Percentiles rank a stretch among this genome's conserved stretches.
These are phyloP conservation scores for Liquidambar formosana DNA, from an alignment of 164 flowering plant species.

Conservation along the genomic window DNA sequence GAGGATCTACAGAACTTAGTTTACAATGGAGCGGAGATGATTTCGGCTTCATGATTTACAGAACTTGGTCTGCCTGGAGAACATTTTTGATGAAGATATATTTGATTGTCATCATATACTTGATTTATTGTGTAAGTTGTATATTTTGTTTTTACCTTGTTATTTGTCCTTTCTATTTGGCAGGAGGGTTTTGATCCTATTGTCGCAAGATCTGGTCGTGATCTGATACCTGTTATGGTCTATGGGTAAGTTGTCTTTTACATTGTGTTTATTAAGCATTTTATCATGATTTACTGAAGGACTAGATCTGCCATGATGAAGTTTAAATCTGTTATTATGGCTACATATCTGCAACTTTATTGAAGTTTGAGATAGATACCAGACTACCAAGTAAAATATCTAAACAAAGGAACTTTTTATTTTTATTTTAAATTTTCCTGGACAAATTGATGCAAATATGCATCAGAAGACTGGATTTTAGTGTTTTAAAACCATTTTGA, in stretches of 20 bases:
- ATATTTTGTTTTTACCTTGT: conserved; percentile 1
- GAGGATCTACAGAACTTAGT: conserved; percentile 43
- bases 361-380: no score
- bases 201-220: conserved; percentile 66
- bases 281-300: no score
- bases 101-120: neutral
- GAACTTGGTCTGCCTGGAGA: neutral
- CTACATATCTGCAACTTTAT: no score
- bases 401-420: no score
- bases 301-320: no score
- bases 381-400: no score
- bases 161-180: conserved; percentile 7
- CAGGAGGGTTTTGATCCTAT: conserved; percentile 96
- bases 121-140: neutral
- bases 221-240: conserved; percentile 92
- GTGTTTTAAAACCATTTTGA: no score
- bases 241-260: conserved; percentile 83
- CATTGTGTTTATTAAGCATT: no score
- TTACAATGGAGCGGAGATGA: conserved; percentile 38
- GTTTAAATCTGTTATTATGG: no score
- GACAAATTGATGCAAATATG: no score
- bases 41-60: conserved; percentile 51
- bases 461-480: no score
- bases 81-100: neutral
- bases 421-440: no score